These are phyloP conservation scores for Rhodosorus marinus DNA, from an alignment of 23 red algal genomes.

Conservation along the genomic window DNA sequence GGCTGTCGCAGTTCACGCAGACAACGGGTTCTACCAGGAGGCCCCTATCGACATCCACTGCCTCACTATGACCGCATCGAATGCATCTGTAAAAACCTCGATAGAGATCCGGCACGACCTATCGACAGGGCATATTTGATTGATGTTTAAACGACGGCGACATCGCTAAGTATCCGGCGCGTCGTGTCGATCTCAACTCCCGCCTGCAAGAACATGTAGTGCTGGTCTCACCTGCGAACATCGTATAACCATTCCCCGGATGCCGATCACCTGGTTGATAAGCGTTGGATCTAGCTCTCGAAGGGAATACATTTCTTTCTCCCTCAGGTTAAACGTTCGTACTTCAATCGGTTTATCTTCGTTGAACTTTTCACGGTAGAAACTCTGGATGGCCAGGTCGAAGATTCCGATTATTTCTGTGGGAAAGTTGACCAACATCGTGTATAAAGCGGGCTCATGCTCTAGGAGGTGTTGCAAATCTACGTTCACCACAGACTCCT, in stretches of 20 bases:
- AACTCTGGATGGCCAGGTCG: conserved; percentile 12
- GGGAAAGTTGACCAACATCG: conserved; percentile 8
- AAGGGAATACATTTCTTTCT: conserved; percentile 46
- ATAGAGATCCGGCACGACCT: conserved; percentile 85
- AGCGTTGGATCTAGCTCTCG: conserved; percentile 61
- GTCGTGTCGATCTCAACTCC: too few relatives aligned
- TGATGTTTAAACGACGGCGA: background rate
- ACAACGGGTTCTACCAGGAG: conserved; percentile 66
- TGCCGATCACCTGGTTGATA: conserved; percentile 43
- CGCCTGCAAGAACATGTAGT: too few relatives aligned
- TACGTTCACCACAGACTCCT: conserved; percentile 11
- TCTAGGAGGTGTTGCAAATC: conserved; percentile 10
- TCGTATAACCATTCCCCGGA: conserved; percentile 92
- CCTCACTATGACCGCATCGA: conserved; percentile 33
- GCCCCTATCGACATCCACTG: conserved; percentile 43
- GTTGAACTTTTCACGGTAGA: conserved; percentile 9
- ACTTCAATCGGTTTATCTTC: conserved; percentile 5
- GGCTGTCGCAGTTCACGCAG: conserved; percentile 45
- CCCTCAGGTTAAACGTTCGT: conserved; percentile 48
- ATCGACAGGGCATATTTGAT: background rate
- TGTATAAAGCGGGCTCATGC: conserved; percentile 14
- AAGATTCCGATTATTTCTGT: conserved; percentile 25
- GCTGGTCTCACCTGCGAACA: conserved; percentile 26
- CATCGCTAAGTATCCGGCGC: too few relatives aligned
- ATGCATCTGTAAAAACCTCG: conserved; percentile 80